A percentile compares a stretch with the other conserved stretches of the same genome.
Conservation (phyloP, 225 moss, liverwort and hornwort species). For the Physcomitrium patens region DNA sequence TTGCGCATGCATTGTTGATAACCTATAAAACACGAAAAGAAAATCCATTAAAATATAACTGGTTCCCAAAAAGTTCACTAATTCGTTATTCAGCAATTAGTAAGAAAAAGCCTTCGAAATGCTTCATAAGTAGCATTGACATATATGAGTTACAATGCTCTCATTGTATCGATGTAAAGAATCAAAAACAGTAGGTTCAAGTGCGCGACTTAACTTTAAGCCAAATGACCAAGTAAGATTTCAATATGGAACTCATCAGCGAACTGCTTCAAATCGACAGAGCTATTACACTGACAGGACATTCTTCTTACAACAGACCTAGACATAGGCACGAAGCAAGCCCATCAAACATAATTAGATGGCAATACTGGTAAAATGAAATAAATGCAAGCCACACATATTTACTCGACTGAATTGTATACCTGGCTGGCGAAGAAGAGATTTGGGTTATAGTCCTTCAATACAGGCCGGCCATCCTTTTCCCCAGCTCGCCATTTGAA, state of each 20-base stretch:
- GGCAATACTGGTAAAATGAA: not conserved
- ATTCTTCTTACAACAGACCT: not conserved
- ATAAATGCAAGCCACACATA: not conserved
- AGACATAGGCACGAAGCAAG: not conserved
- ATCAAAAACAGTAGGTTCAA: not conserved
- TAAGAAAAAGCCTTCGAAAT: not conserved
- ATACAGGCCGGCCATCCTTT: constrained; percentile 82
- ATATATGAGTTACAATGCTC: not conserved
- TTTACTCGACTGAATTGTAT: not conserved
- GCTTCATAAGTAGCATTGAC: not conserved
- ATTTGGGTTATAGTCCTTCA: constrained; percentile 74
- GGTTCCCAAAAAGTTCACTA: not conserved
- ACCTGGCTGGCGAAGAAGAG: constrained; percentile 99
- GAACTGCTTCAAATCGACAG: not conserved
- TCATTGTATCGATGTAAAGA: not conserved
- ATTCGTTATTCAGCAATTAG: not conserved
- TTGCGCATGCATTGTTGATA: constrained; percentile 99
- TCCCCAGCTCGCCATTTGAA: constrained; percentile 99
- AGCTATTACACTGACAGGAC: not conserved
- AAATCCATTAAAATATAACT: not conserved
- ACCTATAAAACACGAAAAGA: constrained; percentile 55
- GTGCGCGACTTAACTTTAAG: not conserved
- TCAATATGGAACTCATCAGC: not conserved
- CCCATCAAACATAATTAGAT: not conserved
- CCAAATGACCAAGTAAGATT: too few species aligned